Evolutionary conservation across 2,329 filamentous ascomycete species (phyloP).

Genomic region (Colletotrichum liaoningense): DNA sequence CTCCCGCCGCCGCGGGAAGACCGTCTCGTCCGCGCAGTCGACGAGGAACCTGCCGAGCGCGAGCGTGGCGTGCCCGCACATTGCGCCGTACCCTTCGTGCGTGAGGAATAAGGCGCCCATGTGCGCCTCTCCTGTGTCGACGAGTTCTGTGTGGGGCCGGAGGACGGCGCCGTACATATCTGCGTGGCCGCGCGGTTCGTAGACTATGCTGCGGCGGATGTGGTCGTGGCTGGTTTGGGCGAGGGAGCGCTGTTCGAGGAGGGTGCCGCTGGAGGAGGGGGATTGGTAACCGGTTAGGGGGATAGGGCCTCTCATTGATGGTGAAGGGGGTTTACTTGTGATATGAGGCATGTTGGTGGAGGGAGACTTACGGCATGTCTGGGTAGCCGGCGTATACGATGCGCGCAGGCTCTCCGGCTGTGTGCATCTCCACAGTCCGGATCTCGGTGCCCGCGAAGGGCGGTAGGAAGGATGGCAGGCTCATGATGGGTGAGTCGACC

Average conservation of each 20-base stretch:
- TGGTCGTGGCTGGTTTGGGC: constrained; percentile 26
- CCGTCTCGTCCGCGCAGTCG: constrained; percentile 49
- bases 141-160: constrained; percentile 26
- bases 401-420: constrained; percentile 60
- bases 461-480: constrained; percentile 15
- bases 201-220: constrained; percentile 25
- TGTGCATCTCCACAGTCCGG: constrained; percentile 55
- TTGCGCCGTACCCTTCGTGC: constrained; percentile 30
- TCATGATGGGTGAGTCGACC: not conserved
- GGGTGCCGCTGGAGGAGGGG: constrained; percentile 43
- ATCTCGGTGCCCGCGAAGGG: constrained; percentile 6
- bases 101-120: constrained; percentile 35
- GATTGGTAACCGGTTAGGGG: not conserved
- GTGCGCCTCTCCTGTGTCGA: constrained; percentile 18
- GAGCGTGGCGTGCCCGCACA: constrained; percentile 49
- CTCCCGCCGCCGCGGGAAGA: constrained; percentile 51
- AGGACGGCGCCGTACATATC: constrained; percentile 35
- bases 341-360: too few relatives aligned
- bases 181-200: constrained; percentile 32
- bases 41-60: constrained; percentile 57
- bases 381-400: constrained; percentile 57
- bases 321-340: not conserved
- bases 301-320: not conserved
- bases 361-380: constrained; percentile 35
- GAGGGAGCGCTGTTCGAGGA: constrained; percentile 50